Conservation (phyloP, 1,284 basidiomycete species). For the Rhizoctonia solani region DNA sequence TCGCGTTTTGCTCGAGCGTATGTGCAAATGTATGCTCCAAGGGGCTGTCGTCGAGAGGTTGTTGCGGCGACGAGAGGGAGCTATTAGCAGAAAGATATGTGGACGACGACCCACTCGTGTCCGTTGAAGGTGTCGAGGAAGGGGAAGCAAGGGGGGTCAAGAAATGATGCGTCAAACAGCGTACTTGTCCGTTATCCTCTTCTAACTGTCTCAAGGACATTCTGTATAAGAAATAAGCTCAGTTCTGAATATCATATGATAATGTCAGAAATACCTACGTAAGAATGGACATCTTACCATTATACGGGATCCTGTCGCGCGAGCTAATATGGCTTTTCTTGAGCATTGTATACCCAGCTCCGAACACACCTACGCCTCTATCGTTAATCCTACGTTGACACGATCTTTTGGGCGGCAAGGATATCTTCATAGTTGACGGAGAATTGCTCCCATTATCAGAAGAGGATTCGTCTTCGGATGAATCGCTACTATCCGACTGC, state of each 20-base stretch:
- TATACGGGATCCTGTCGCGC: conserved; percentile 5
- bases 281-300: conserved; percentile 27
- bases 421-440: conserved; percentile 1
- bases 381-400: conserved; percentile 13
- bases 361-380: conserved; percentile 16
- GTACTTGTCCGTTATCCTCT: conserved; percentile 1
- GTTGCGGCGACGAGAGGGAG: conserved; percentile 6
- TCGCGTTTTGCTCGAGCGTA: conserved; percentile 10
- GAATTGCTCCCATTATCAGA: background rate
- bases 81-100: conserved; percentile 20
- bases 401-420: conserved; percentile 19
- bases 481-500: background rate
- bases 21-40: conserved; percentile 27
- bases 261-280: background rate
- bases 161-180: conserved; percentile 29
- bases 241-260: background rate
- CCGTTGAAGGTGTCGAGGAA: conserved; percentile 13
- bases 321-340: conserved; percentile 32
- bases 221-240: background rate
- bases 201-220: conserved; percentile 29
- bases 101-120: conserved; percentile 9
- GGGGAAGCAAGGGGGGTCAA: conserved; percentile 19
- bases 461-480: background rate
- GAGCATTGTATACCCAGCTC: conserved; percentile 31
- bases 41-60: conserved; percentile 14